Evolutionary conservation across 2,329 filamentous ascomycete genomes (phyloP), one percentile per base, ranked within the genome.

Genomic region (Shiraia bambusicola): DNA sequence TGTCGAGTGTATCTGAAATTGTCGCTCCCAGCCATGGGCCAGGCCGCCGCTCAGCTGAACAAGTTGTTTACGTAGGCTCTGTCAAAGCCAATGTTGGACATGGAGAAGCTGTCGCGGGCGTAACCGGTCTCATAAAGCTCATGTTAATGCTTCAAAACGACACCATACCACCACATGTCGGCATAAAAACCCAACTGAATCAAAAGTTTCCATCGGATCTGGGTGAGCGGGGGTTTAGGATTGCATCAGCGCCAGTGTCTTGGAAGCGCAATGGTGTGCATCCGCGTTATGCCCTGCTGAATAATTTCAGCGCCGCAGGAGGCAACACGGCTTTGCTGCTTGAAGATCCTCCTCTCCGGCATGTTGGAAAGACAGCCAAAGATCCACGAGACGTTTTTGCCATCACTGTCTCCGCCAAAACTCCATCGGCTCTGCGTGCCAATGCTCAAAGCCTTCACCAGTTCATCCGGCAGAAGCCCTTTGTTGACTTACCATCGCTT

Each of bases 221-320:
- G 8, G 19, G 8, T 8, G 8, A 22, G 19, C 19, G 19, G 3
- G 37, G 54, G 1, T 33, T 71, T 3, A 50, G 67, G 25, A 70
- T 82, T 82, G 55, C 80, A 80, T 0, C 69, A 69, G 22, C 78
- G 83, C 47, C 65, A 84, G 1, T 62, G 66, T 38, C 61, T 6
- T 28, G 17, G 39, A 8, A 40, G 26, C 7, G 44, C 37, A 8
- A 38, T 63, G 12, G 11, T n/a, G n/a, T n/a, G n/a, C n/a, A n/a
- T n/a, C n/a, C n/a, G n/a, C n/a, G n/a, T n/a, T n/a, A n/a, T n/a
- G n/a, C n/a, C n/a, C n/a, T n/a, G n/a, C n/a, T 70, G 19, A 70
- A 69, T 46, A 69, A 67, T 40, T 70, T 69, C 47, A 48, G 57
- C 28, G 67, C 67, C 4, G 56, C 64, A 9, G 67, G 67, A 13